Conservation (phyloP, 2,329 filamentous ascomycete species). For the Lasiodiplodia sp. region DNA sequence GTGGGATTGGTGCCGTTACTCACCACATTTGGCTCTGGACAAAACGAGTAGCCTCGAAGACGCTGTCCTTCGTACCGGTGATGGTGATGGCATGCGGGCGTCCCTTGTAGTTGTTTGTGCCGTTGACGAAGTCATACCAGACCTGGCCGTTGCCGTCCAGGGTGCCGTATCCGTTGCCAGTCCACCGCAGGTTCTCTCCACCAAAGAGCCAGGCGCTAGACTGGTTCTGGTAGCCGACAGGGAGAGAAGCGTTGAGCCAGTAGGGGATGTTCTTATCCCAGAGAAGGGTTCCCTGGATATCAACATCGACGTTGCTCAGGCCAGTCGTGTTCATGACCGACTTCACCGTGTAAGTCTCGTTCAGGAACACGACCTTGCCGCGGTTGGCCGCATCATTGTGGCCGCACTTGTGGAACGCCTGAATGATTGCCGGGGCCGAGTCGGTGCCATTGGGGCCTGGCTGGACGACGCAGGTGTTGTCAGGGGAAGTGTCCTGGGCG, state of each 20-base stretch:
- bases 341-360: slow-evolving; percentile 39
- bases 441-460: slow-evolving; percentile 20
- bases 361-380: slow-evolving; percentile 37
- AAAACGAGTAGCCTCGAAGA: slow-evolving; percentile 59
- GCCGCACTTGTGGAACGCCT: slow-evolving; percentile 38
- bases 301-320: slow-evolving; percentile 39
- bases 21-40: slow-evolving; percentile 67
- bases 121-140: slow-evolving; percentile 63
- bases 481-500: not conserved
- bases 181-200: slow-evolving; percentile 58
- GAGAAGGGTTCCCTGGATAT: slow-evolving; percentile 37
- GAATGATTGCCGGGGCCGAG: slow-evolving; percentile 37
- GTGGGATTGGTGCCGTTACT: not conserved
- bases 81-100: slow-evolving; percentile 62
- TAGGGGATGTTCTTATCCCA: slow-evolving; percentile 39
- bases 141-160: slow-evolving; percentile 70
- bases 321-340: slow-evolving; percentile 37
- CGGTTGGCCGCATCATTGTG: slow-evolving; percentile 20
- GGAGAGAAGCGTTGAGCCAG: slow-evolving; percentile 41
- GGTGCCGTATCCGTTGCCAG: slow-evolving; percentile 61
- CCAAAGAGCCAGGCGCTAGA: slow-evolving; percentile 48
- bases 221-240: slow-evolving; percentile 42
- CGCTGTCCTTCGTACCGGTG: slow-evolving; percentile 57
- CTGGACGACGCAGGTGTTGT: slow-evolving; percentile 1
- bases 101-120: slow-evolving; percentile 17